Evolutionary conservation across 2,329 filamentous ascomycete species (phyloP), one percentile per base, ranked within the genome.

Genomic region (Pestalotiopsis sp.): DNA sequence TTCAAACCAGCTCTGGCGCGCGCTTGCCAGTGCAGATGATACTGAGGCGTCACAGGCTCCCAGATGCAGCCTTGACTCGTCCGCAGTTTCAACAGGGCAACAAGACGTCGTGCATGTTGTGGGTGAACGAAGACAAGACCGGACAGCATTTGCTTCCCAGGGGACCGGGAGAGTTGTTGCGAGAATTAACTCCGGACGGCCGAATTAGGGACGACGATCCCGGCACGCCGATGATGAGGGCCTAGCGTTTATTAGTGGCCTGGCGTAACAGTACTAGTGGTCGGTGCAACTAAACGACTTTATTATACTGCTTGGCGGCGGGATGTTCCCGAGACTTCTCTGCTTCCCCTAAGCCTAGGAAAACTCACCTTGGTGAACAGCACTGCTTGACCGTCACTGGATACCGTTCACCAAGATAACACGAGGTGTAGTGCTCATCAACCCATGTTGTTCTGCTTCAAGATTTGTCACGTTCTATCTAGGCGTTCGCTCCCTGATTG

Each of bases 41-140:
- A 14, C 1, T 58, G 49, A 64, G 58, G 25, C 55, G 57, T 45
- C 58, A 58, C 7, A 39, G 49, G 41, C 45, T 66, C 45, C 36
- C 31, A 13, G 58, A 45, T 20, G 41, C 17, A 60, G 58, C 64
- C 17, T 38, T 62, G 3, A 59, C 64, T 25, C 57, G 58, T 63
- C 45, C 11, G 27, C 45, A 23, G 27, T 68, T 58, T 60, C 63
- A 58, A 31, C 31, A 66, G 27, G 45, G 58, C 20, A 38, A 63
- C 17, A 27, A 38, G 23, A 55, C 59, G 23, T 38, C 20, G 57
- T 66, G 63, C 59, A 66, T 66, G 64, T 31, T 71, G 36, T 69
- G 69, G 68, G 13, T 3, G 9, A 68, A 69, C 45, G 69, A 71
- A 64, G 64, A 49, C n/a, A 49, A 14, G 41, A 49, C 41, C 14